phyloP scores from a whole-genome alignment of 257 asterid species.

The Forsythia viridissima region DNA sequence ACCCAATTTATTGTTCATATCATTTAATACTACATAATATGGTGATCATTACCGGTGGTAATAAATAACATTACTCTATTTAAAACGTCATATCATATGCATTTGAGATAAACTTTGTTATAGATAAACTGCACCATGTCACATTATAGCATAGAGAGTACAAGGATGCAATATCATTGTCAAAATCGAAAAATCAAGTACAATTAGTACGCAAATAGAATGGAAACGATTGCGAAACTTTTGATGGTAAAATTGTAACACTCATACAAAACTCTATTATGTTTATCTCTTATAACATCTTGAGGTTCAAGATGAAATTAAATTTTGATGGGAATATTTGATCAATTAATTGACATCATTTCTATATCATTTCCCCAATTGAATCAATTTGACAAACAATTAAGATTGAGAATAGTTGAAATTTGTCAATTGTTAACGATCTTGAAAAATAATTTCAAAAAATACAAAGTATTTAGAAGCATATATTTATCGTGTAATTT shows the following conservation, averaged over 20 bases:
- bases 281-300: background rate
- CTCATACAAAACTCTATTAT: background rate
- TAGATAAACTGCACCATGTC: background rate
- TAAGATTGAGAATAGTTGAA: background rate
- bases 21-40: no score
- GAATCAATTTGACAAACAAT: background rate
- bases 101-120: background rate
- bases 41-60: no score
- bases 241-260: background rate
- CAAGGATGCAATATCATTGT: background rate
- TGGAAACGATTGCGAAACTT: background rate
- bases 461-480: no score
- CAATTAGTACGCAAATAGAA: background rate
- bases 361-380: background rate
- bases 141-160: background rate
- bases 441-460: no score
- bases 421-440: background rate
- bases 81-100: no score
- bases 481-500: no score
- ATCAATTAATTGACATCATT: background rate
- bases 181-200: background rate
- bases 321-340: background rate
- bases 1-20: no score
- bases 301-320: background rate
- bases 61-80: no score